phyloP scores from a whole-genome alignment of 371 early-diverging fungal genomes.

The Rhizopus arrhizus region DNA sequence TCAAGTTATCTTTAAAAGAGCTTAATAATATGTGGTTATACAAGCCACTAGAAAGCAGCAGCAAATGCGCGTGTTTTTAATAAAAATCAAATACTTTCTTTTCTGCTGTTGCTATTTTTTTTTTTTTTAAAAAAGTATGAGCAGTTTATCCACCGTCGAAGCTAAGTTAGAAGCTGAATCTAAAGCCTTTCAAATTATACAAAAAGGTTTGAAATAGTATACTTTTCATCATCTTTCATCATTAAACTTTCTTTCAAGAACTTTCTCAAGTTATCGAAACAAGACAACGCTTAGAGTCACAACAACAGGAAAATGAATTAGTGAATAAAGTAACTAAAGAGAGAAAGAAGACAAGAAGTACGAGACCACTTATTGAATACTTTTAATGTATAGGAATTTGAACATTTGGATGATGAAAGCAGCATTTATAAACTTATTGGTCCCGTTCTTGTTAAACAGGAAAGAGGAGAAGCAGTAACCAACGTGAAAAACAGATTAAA shows the following conservation, averaged over 20 bases:
- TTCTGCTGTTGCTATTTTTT: background rate
- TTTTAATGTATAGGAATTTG: slow-evolving; percentile 75
- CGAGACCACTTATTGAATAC: background rate
- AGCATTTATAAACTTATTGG: slow-evolving; percentile 94
- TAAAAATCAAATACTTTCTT: background rate
- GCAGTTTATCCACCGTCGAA: slow-evolving; percentile 40
- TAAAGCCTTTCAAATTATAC: slow-evolving; percentile 62
- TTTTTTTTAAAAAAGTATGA: slow-evolving; percentile 12
- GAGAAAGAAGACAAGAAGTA: background rate
- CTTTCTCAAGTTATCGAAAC: slow-evolving; percentile 74
- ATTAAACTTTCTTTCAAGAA: slow-evolving; percentile 49
- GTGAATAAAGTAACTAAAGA: slow-evolving; percentile 70
- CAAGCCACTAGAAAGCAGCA: background rate
- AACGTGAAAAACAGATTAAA: slow-evolving; percentile 95
- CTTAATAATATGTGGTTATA: background rate
- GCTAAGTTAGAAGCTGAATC: slow-evolving; percentile 69
- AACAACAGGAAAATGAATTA: slow-evolving; percentile 92
- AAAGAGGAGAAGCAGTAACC: slow-evolving; percentile 77
- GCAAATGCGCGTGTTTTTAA: background rate
- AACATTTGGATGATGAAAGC: slow-evolving; percentile 75
- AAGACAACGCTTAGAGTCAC: slow-evolving; percentile 89
- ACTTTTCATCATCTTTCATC: background rate
- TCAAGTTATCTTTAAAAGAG: too few relatives aligned
- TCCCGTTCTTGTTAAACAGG: slow-evolving; percentile 94
- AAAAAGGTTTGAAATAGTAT: slow-evolving; percentile 50